These are phyloP conservation scores for Piper longum DNA, from an alignment of 164 flowering plant species.

Conservation along the genomic window DNA sequence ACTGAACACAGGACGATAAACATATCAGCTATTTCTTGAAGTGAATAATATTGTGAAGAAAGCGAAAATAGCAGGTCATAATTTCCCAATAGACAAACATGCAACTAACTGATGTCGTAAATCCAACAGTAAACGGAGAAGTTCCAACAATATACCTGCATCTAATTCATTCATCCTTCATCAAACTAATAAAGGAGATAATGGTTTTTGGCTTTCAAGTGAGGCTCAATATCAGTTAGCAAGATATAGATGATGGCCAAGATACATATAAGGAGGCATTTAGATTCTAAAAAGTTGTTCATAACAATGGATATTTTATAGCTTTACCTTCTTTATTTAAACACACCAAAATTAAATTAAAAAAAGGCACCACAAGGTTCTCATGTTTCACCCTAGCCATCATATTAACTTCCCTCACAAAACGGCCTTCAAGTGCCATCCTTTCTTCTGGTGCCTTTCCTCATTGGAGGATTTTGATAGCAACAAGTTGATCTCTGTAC, in stretches of 20 bases:
- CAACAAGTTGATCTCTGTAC: conserved; percentile 61
- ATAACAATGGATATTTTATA: too few species aligned
- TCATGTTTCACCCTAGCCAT: conserved; percentile 84
- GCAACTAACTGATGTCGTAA: too few species aligned
- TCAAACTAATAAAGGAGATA: too few species aligned
- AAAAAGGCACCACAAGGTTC: conserved; percentile 41
- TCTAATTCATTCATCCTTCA: too few species aligned
- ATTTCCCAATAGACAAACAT: too few species aligned
- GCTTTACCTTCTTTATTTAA: not conserved
- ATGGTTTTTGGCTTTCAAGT: too few species aligned
- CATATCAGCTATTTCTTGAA: not conserved
- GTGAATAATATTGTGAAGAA: not conserved
- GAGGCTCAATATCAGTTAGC: too few species aligned
- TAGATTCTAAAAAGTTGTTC: too few species aligned
- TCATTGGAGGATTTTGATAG: conserved; percentile 64
- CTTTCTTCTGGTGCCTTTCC: conserved; percentile 64
- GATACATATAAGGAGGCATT: too few species aligned
- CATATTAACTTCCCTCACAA: conserved; percentile 78
- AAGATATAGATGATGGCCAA: too few species aligned
- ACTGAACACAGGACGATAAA: conserved; percentile 28
- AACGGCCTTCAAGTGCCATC: conserved; percentile 57
- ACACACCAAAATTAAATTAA: not conserved
- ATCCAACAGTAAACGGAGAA: too few species aligned
- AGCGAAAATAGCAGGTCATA: not conserved
- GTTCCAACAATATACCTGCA: too few species aligned